Base-by-base conservation (phyloP, 2,329 filamentous ascomycete species). In the Fusarium abutilonis region DNA sequence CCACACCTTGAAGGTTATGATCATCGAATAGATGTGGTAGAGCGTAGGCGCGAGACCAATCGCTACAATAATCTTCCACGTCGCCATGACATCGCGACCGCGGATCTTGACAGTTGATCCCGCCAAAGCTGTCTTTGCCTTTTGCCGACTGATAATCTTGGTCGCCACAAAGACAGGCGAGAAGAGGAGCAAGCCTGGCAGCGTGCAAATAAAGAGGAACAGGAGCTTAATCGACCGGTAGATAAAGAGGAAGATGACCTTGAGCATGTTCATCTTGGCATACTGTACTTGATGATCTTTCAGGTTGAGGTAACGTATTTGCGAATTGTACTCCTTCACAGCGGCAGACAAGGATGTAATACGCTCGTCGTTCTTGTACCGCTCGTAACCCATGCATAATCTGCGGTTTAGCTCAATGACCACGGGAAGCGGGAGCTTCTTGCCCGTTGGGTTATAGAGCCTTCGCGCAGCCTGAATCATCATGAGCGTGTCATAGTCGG, bases 401-500 rank as follows among this genome's bases (percentile, higher is more conserved):
- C 94, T 88, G 47, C 94, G 86, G 78, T 98, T 98, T 47, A 99
- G 86, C 78, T 99, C 95, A 29, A 98, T 91, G 9, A 98, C 91
- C 72, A 94, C 90, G 1, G 94, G 92, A 19, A 98, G 83, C 7
- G 94, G 94, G 34, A 98, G 83, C 76, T 96, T 97, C 79, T 94
- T 97, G 69, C 93, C 92, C 45, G 92, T 95, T 10, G 93, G 91
- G 72, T 96, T 97, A 79, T 99, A 99, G 26, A 99, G 82, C 45
- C 95, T 87, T 61, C 95, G 87, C 7, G 93, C 94, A 34, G 94
- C 93, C 83, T 98, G 95, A 56, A 98, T 96, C 67, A 96, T 84
- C 93, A 97, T 97, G 19, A 98, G 82, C 4, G 94, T 98, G 70
- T 98, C 94, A 76, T 97, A 97, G 76, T 98, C 92, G 4, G 94